phyloP scores from a whole-genome alignment of 345 rosid genomes.

The Barbarea vulgaris region DNA sequence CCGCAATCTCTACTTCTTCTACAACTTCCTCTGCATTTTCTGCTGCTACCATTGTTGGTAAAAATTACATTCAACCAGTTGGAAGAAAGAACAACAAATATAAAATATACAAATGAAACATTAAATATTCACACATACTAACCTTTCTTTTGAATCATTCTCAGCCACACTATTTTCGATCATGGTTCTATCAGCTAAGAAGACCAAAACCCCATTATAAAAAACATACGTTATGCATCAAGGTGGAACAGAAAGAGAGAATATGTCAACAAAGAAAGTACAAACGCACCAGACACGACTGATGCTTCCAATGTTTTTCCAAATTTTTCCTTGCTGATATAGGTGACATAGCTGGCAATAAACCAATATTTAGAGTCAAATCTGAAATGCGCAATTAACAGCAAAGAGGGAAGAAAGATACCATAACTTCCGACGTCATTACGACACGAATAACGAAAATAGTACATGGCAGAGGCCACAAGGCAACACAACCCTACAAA shows the following conservation, averaged over 20 bases:
- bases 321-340: conserved; percentile 72
- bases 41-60: no score
- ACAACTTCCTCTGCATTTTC: no score
- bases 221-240: conserved; percentile 4
- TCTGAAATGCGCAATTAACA: no score
- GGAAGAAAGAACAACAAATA: not conserved
- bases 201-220: not conserved
- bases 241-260: not conserved
- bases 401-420: no score
- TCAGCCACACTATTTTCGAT: conserved; percentile 26
- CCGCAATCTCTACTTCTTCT: no score
- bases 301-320: conserved; percentile 53
- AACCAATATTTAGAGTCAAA: conserved; percentile 12
- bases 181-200: conserved; percentile 38
- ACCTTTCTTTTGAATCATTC: conserved; percentile 55
- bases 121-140: conserved; percentile 18
- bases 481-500: no score
- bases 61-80: not conserved
- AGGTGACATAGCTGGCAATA: conserved; percentile 69
- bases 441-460: no score
- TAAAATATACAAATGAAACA: conserved; percentile 7
- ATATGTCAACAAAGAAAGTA: not conserved
- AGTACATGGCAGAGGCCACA: no score
- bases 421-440: no score
- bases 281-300: conserved; percentile 45